phyloP scores from a whole-genome alignment of 768 basidiomycete genomes.

The Hygrocybe punicea region DNA sequence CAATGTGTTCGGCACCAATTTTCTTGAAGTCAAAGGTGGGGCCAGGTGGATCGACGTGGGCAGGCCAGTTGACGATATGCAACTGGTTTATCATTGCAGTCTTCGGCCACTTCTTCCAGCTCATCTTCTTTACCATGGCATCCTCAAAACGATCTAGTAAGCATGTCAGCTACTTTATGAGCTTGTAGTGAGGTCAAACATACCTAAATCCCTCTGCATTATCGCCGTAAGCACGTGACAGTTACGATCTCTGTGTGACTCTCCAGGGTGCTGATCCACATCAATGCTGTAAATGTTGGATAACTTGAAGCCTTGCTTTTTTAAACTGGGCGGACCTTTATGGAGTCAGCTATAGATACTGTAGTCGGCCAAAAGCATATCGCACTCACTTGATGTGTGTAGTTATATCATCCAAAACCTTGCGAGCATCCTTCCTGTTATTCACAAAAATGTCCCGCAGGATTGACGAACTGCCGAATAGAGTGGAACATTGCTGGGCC shows the following conservation, averaged over 20 bases:
- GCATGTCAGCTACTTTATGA: not conserved
- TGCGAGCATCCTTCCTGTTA: not conserved
- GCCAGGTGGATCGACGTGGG: not conserved
- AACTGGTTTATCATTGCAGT: not conserved
- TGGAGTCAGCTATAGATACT: not conserved
- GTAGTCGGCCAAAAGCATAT: not conserved
- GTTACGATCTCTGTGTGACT: not conserved
- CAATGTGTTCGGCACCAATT: not conserved
- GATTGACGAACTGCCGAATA: not conserved
- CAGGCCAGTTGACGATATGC: not conserved
- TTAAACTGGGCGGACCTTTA: not conserved
- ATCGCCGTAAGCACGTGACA: not conserved
- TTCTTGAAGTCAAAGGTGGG: not conserved
- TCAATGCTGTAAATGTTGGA: not conserved
- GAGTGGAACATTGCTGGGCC: not conserved
- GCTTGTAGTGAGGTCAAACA: not conserved
- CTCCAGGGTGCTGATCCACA: not conserved
- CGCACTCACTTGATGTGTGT: not conserved
- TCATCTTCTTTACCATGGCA: not conserved
- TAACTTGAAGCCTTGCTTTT: not conserved
- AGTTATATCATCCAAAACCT: not conserved
- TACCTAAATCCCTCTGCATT: not conserved
- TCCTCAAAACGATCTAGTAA: not conserved
- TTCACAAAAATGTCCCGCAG: not conserved
- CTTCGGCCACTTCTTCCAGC: not conserved